Conservation (phyloP, 805 yeast genomes). For the Wickerhamomyces chambardii region DNA sequence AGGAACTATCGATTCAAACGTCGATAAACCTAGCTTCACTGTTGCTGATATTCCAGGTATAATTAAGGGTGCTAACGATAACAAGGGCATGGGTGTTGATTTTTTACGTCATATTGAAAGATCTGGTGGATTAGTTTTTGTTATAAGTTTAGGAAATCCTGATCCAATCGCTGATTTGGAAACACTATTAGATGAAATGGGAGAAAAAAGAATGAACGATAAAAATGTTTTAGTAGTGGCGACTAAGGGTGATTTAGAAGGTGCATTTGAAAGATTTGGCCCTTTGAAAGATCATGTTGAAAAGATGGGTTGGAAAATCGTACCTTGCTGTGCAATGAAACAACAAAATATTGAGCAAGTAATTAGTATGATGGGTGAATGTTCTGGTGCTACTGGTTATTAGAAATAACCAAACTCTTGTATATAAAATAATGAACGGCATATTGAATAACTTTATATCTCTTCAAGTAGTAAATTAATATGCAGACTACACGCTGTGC, state of each 20-base stretch:
- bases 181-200: constrained; percentile 62
- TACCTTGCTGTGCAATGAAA: constrained; percentile 79
- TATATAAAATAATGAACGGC: background rate
- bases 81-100: constrained; percentile 90
- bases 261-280: constrained; percentile 37
- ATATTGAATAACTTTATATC: too few relatives aligned
- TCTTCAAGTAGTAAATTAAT: too few relatives aligned
- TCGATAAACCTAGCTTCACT: constrained; percentile 61
- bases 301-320: constrained; percentile 47
- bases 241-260: constrained; percentile 84
- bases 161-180: constrained; percentile 63
- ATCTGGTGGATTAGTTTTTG: constrained; percentile 84
- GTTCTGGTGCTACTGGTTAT: constrained; percentile 11
- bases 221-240: constrained; percentile 74
- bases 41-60: constrained; percentile 98
- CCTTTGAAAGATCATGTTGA: constrained; percentile 36
- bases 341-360: constrained; percentile 67
- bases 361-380: constrained; percentile 61
- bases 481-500: too few relatives aligned
- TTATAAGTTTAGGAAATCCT: constrained; percentile 60
- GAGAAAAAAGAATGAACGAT: constrained; percentile 45
- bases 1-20: constrained; percentile 70
- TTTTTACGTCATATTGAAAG: constrained; percentile 90
- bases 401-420: background rate
- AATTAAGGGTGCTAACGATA: constrained; percentile 75